Conservation (phyloP, 1,284 basidiomycete genomes). For the Papiliotrema terrestris region DNA sequence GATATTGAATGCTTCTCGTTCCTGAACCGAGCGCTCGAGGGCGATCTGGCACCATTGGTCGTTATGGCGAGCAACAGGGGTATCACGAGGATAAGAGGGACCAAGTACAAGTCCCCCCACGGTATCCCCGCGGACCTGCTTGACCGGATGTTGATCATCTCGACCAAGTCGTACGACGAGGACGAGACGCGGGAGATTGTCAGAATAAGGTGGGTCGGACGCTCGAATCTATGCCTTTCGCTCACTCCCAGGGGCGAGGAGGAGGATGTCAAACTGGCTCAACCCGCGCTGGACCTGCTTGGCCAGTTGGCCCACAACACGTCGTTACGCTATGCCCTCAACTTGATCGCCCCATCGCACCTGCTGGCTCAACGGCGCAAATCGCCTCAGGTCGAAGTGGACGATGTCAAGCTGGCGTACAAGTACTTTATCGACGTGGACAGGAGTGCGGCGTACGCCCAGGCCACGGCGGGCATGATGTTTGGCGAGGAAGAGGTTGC, state of each 20-base stretch:
- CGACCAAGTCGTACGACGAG: conserved; percentile 80
- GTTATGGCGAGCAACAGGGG: conserved; percentile 99
- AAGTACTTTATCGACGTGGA: conserved; percentile 93
- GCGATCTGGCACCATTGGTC: conserved; percentile 87
- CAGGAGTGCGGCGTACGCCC: conserved; percentile 85
- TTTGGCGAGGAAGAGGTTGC: conserved; percentile 48
- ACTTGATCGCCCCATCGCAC: conserved; percentile 86
- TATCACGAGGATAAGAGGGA: conserved; percentile 90
- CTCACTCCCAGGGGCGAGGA: conserved; percentile 70
- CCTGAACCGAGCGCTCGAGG: conserved; percentile 92
- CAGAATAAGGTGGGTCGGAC: conserved; percentile 69
- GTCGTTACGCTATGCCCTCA: conserved; percentile 82
- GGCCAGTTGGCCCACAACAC: conserved; percentile 83
- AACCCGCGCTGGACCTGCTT: conserved; percentile 71
- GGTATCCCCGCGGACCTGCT: conserved; percentile 92
- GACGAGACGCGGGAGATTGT: conserved; percentile 89
- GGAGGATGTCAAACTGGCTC: conserved; percentile 84
- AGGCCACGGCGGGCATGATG: conserved; percentile 70
- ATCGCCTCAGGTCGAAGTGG: conserved; percentile 68
- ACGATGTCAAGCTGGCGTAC: conserved; percentile 80
- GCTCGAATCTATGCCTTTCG: background rate
- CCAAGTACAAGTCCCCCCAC: conserved; percentile 89
- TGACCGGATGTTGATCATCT: conserved; percentile 92
- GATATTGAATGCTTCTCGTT: conserved; percentile 99
- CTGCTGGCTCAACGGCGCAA: conserved; percentile 79